Conservation (phyloP, 352 stramenopile genomes). For the Thalassiosira sp. region DNA sequence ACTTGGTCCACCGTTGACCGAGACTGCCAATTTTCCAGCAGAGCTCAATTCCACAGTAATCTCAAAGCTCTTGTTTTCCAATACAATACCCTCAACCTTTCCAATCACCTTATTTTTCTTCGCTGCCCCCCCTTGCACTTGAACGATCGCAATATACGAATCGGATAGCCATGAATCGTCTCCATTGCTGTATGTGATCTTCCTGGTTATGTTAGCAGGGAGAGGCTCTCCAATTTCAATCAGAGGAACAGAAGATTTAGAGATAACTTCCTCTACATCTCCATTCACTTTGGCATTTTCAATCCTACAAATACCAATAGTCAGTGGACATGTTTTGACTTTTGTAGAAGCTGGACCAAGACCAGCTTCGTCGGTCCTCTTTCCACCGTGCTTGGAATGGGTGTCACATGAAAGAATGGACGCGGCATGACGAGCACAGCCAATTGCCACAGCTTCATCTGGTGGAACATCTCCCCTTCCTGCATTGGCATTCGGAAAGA, state of each 20-base stretch:
- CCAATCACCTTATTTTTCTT: constrained; percentile 48
- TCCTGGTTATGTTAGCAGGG: constrained; percentile 50
- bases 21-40: constrained; percentile 37
- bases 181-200: constrained; percentile 25
- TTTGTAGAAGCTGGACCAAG: constrained; percentile 38
- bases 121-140: constrained; percentile 30
- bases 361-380: constrained; percentile 15
- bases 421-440: constrained; percentile 65
- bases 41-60: constrained; percentile 51
- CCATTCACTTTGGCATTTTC: constrained; percentile 35
- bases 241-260: constrained; percentile 36
- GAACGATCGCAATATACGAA: constrained; percentile 43
- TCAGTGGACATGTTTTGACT: constrained; percentile 48
- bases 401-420: constrained; percentile 57
- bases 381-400: constrained; percentile 37
- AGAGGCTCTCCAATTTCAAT: constrained; percentile 63
- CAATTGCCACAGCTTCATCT: constrained; percentile 73
- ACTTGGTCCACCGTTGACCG: constrained; percentile 44
- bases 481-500: constrained; percentile 43
- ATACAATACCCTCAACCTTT: constrained; percentile 43
- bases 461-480: constrained; percentile 54
- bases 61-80: constrained; percentile 40
- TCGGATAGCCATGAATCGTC: no score
- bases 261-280: constrained; percentile 26
- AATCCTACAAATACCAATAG: constrained; percentile 59